Base-by-base conservation (phyloP, 495 filamentous ascomycete species). In the Aspergillus sclerotiicarbonarius region DNA sequence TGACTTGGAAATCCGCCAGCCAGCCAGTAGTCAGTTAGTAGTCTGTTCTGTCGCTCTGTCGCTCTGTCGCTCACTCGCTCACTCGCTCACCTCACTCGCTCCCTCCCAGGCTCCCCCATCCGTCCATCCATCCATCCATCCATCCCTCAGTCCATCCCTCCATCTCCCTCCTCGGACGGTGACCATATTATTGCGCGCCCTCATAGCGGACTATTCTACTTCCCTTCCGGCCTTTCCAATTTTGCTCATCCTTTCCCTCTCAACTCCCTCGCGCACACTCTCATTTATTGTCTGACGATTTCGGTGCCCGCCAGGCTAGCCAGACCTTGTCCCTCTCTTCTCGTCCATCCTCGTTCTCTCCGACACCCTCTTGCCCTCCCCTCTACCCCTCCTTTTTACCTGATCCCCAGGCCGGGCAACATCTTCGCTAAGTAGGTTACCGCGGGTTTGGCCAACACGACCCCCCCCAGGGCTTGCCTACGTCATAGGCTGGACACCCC, bases 401-500 rank as follows among this genome's bases (percentile, higher is more conserved):
- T 29, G 1, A 37, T 30, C 18, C 45, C 19, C 20, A 47, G 49
- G n/a, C 48, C 43, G 10, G 51, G 33, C 37, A 43, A 31, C n/a
- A n/a, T 18, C 43, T 56, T 25, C 48, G 44, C 25, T 41, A 41
- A 41, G 37, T 41, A 41, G 13, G 57, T 54, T 57, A 57, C 62
- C 62, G 59, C 59, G 63, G 59, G 46, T 57, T 65, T 29, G 57
- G 51, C 44, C 50, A 37, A 59, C n/a, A 41, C 37, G 10, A 35
- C 47, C 56, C 44, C 44, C 43, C 58, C 56, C 67, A 64, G 60
- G 67, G 55, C 63, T 59, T 25, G 46, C 41, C 66, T 74, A 76
- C 73, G 73, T 76, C 73, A 76, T 76, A 64, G 51, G 53, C 49
- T 59, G 55, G 61, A 55, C 56, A 61, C 63, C 64, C 65, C 70